These are phyloP conservation scores for Starmerella scarabaei DNA, from an alignment of 805 yeast genomes.

Conservation along the genomic window DNA sequence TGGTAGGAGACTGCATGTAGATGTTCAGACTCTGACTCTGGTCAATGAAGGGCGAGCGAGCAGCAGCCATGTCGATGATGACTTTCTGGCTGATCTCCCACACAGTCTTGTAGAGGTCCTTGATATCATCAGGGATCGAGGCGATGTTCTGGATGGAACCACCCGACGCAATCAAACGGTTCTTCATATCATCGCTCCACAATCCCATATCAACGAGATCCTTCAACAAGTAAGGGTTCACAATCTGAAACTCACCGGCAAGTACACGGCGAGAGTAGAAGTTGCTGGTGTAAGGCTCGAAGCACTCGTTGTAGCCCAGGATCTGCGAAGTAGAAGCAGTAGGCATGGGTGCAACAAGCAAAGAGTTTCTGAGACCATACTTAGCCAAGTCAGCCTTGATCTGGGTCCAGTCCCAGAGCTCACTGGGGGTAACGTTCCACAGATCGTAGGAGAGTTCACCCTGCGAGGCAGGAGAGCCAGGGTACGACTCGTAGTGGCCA, in stretches of 20 bases:
- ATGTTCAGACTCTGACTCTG: constrained; percentile 91
- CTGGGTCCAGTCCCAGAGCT: constrained; percentile 74
- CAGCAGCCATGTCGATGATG: constrained; percentile 78
- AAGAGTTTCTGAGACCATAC: constrained; percentile 73
- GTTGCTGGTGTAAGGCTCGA: constrained; percentile 91
- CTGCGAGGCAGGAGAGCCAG: constrained; percentile 81
- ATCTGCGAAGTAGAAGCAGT: constrained; percentile 97
- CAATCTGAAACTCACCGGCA: constrained; percentile 89
- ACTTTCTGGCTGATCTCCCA: constrained; percentile 90
- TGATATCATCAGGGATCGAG: constrained; percentile 60
- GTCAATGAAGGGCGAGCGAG: constrained; percentile 56
- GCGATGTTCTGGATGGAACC: constrained; percentile 78
- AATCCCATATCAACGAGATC: constrained; percentile 72
- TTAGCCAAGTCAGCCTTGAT: constrained; percentile 46
- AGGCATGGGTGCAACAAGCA: constrained; percentile 78
- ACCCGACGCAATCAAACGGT: constrained; percentile 55
- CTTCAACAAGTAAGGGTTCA: constrained; percentile 69
- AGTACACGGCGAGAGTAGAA: constrained; percentile 80
- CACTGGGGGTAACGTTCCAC: constrained; percentile 72
- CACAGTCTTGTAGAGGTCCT: constrained; percentile 76
- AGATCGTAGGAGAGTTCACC: constrained; percentile 78
- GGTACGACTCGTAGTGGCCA: constrained; percentile 62
- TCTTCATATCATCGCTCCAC: constrained; percentile 73
- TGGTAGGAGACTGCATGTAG: constrained; percentile 77
- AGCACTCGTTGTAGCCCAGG: constrained; percentile 85